Conservation (phyloP, 768 basidiomycete species). For the Boletales sp. region DNA sequence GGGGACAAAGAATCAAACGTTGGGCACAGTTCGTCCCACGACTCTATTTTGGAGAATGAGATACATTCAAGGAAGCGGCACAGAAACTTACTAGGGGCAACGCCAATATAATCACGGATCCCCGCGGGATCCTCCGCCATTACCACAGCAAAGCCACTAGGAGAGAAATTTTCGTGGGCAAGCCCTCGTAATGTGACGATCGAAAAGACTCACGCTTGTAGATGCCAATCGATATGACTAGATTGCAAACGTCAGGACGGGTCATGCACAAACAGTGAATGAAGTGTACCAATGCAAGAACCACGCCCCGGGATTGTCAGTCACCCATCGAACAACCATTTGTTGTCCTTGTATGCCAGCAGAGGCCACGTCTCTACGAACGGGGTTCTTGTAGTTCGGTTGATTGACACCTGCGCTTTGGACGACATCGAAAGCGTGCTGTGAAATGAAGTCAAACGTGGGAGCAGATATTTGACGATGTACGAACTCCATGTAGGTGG, state of each 20-base stretch:
- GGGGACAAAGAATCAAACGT: slow-evolving; percentile 13
- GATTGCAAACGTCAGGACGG: not conserved
- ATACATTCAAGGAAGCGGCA: not conserved
- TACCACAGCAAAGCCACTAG: slow-evolving; percentile 26
- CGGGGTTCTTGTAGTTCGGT: slow-evolving; percentile 35
- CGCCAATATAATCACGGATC: slow-evolving; percentile 9
- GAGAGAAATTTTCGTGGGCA: not conserved
- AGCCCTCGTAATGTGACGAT: not conserved
- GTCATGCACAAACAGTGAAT: not conserved
- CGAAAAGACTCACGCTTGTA: slow-evolving; percentile 17
- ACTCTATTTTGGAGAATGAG: slow-evolving; percentile 6
- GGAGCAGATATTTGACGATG: not conserved
- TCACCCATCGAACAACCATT: slow-evolving; percentile 52
- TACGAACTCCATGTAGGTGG: slow-evolving; percentile 28
- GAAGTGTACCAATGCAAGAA: slow-evolving; percentile 36
- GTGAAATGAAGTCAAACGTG: not conserved
- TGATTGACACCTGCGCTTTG: slow-evolving; percentile 23
- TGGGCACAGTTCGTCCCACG: slow-evolving; percentile 27
- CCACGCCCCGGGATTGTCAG: slow-evolving; percentile 65
- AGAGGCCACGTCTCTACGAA: slow-evolving; percentile 31
- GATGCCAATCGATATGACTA: slow-evolving; percentile 31
- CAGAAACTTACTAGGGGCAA: slow-evolving; percentile 12
- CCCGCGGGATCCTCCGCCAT: slow-evolving; percentile 24
- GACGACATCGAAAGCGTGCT: slow-evolving; percentile 37
- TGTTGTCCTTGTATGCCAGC: slow-evolving; percentile 33